A percentile compares a stretch with the other conserved stretches of the same genome.
phyloP scores from a whole-genome alignment of 345 rosid genomes.

The Excoecaria agallocha region DNA sequence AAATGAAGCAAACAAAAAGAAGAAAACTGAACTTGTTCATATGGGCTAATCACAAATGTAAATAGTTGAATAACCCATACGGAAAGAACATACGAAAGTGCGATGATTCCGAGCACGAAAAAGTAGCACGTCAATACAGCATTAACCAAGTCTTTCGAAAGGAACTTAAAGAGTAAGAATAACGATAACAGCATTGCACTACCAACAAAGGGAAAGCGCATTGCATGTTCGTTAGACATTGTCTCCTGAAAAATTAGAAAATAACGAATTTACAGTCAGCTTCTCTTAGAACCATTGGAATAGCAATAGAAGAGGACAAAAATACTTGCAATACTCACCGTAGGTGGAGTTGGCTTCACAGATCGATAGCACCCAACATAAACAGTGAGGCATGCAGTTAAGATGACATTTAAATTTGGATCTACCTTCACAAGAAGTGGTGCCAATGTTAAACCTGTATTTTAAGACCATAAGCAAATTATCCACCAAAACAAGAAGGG shows the following conservation, averaged over 20 bases:
- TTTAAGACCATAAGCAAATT: neutral
- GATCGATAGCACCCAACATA: constrained; percentile 97
- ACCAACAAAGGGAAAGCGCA: constrained; percentile 98
- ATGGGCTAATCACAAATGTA: neutral
- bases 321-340: constrained; percentile 41
- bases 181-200: constrained; percentile 95
- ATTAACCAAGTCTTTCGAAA: constrained; percentile 92
- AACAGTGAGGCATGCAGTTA: constrained; percentile 89
- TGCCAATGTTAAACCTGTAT: constrained; percentile 83
- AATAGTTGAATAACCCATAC: neutral
- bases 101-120: constrained; percentile 86
- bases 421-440: constrained; percentile 87
- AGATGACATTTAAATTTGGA: constrained; percentile 83
- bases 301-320: neutral
- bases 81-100: constrained; percentile 81
- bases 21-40: neutral
- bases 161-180: constrained; percentile 92
- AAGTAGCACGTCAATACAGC: constrained; percentile 92
- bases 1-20: constrained; percentile 5
- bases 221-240: constrained; percentile 96
- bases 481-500: neutral
- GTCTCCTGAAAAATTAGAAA: constrained; percentile 65
- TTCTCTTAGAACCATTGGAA: neutral
- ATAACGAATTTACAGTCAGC: constrained; percentile 9
- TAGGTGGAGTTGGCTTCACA: constrained; percentile 90